phyloP scores from a whole-genome alignment of 164 flowering plant genomes.

The Euptelea pleiosperma region DNA sequence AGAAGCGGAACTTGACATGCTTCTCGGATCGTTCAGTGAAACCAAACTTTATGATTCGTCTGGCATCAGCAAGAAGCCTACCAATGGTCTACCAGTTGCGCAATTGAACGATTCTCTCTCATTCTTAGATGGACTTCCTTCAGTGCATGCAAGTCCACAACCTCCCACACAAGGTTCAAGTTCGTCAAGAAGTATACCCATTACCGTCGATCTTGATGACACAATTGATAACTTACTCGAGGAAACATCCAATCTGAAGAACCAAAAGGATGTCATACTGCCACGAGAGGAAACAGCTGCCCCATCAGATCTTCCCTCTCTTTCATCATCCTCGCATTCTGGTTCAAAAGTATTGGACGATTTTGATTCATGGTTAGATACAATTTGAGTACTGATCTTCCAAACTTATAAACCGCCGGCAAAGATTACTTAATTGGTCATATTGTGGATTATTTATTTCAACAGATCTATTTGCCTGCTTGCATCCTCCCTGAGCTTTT shows the following conservation, averaged over 20 bases:
- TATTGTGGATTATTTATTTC: no score
- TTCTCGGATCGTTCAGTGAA: slow-evolving; percentile 57
- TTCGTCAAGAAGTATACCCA: slow-evolving; percentile 11
- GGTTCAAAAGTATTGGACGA: slow-evolving; percentile 47
- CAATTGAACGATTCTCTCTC: slow-evolving; percentile 11
- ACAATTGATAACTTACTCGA: slow-evolving; percentile 48
- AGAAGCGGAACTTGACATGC: slow-evolving; percentile 76
- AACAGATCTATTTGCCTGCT: no score
- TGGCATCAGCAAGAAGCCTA: slow-evolving; percentile 9
- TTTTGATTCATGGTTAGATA: slow-evolving; percentile 80
- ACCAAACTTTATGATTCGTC: slow-evolving; percentile 28
- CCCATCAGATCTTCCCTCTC: slow-evolving; percentile 9
- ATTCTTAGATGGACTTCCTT: background rate
- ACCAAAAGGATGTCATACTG: slow-evolving; percentile 10
- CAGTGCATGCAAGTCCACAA: slow-evolving; percentile 3
- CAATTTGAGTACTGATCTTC: slow-evolving; percentile 33
- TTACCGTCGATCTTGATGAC: slow-evolving; percentile 29
- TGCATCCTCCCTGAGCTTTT: no score
- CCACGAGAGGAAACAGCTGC: slow-evolving; percentile 3
- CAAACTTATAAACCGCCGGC: no score
- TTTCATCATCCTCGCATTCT: slow-evolving; percentile 12
- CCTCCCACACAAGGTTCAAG: slow-evolving; percentile 13
- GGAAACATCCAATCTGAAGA: slow-evolving; percentile 26
- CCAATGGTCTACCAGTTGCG: background rate
- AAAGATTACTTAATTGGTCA: no score